These are phyloP conservation scores for Curvularia verruculosa DNA, from an alignment of 2,329 filamentous ascomycete genomes.

Conservation along the genomic window DNA sequence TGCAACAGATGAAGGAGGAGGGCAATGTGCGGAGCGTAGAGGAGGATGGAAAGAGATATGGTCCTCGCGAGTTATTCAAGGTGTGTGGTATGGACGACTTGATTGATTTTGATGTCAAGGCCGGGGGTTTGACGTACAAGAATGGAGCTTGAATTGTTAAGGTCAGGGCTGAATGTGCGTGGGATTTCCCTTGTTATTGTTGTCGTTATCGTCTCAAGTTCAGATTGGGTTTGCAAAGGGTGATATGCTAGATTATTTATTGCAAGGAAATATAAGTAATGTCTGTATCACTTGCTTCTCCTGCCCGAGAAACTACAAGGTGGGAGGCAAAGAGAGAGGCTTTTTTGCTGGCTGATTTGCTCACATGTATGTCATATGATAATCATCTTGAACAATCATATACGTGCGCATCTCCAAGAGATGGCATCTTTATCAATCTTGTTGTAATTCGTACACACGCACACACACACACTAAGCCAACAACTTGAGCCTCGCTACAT, in stretches of 20 bases:
- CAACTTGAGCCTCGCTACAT: background rate
- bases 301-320: background rate
- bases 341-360: background rate
- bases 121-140: constrained; percentile 49
- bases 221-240: background rate
- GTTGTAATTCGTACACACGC: background rate
- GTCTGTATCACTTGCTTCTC: background rate
- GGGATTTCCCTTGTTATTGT: background rate
- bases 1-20: constrained; percentile 34
- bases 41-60: constrained; percentile 52
- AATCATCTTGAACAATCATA: background rate
- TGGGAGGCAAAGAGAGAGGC: background rate
- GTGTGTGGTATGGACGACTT: constrained; percentile 60
- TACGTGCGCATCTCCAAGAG: no score
- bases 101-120: constrained; percentile 57
- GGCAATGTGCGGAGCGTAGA: constrained; percentile 44
- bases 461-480: background rate
- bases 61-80: constrained; percentile 58
- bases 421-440: background rate
- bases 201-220: background rate
- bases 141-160: constrained; percentile 19
- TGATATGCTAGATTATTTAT: background rate
- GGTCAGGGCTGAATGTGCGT: background rate
- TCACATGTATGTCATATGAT: background rate
- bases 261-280: background rate